phyloP scores from a whole-genome alignment of 257 asterid species.

The Leonotis leonurus region DNA sequence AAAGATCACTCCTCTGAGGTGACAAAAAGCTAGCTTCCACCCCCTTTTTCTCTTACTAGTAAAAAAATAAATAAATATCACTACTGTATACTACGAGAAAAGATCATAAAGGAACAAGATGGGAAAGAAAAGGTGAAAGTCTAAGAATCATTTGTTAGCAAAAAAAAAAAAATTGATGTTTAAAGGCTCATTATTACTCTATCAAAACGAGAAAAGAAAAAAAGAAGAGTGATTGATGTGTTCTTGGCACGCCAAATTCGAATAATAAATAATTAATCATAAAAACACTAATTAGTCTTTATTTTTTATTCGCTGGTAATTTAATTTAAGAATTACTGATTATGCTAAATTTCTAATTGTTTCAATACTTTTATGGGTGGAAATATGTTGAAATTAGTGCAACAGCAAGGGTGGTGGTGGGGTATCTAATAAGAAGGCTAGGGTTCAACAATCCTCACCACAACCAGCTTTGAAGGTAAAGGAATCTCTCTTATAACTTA shows the following conservation, averaged over 20 bases:
- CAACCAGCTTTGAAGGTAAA: conserved; percentile 81
- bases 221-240: conserved; percentile 15
- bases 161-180: conserved; percentile 26
- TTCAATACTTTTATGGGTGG: neutral
- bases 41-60: too few relatives aligned
- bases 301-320: too few relatives aligned
- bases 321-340: neutral
- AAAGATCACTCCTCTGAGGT: conserved; percentile 67
- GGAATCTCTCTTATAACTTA: conserved; percentile 14
- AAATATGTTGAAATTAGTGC: conserved; percentile 29
- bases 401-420: conserved; percentile 61
- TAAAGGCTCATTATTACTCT: conserved; percentile 15
- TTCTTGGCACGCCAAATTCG: conserved; percentile 17
- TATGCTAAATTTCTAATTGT: neutral
- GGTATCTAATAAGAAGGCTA: conserved; percentile 80
- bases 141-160: conserved; percentile 18
- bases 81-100: too few relatives aligned
- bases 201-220: neutral
- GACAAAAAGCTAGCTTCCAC: neutral
- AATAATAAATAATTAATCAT: neutral
- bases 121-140: neutral
- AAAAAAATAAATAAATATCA: neutral
- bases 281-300: neutral
- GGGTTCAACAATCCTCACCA: conserved; percentile 73
- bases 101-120: neutral